Evolutionary conservation across 140 eudicot genomes (phyloP).

Genomic region (Cichorium intybus): DNA sequence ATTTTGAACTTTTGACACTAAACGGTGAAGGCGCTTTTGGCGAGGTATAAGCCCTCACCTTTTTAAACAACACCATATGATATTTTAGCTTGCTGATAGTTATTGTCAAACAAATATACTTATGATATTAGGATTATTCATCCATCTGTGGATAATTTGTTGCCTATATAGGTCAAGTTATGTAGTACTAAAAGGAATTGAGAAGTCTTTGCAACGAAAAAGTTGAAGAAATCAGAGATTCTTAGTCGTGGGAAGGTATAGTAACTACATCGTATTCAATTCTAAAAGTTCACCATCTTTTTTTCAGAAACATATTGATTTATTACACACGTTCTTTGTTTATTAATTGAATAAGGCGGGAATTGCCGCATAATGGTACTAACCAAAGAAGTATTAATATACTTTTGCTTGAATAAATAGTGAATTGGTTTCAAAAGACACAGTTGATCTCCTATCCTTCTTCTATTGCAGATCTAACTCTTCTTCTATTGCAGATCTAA

Average conservation of each 20-base stretch:
- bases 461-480: too few species aligned
- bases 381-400: too few species aligned
- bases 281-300: background rate
- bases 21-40: slow-evolving; percentile 95
- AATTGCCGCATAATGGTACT: too few species aligned
- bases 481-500: too few species aligned
- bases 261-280: background rate
- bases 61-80: background rate
- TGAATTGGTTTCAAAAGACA: too few species aligned
- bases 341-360: too few species aligned
- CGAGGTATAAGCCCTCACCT: slow-evolving; percentile 50
- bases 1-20: slow-evolving; percentile 78
- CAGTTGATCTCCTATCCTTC: too few species aligned
- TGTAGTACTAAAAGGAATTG: slow-evolving; percentile 82
- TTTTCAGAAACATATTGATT: too few species aligned
- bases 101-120: too few species aligned
- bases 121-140: background rate
- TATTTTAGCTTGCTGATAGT: too few species aligned
- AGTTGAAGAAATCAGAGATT: slow-evolving; percentile 86
- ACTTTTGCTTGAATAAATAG: too few species aligned
- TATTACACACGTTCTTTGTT: too few species aligned
- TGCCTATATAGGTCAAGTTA: slow-evolving; percentile 74
- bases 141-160: slow-evolving; percentile 14
- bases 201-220: slow-evolving; percentile 83
- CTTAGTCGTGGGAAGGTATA: slow-evolving; percentile 93